Conservation (phyloP, 2,329 filamentous ascomycete genomes). For the Raffaelea arxii region DNA sequence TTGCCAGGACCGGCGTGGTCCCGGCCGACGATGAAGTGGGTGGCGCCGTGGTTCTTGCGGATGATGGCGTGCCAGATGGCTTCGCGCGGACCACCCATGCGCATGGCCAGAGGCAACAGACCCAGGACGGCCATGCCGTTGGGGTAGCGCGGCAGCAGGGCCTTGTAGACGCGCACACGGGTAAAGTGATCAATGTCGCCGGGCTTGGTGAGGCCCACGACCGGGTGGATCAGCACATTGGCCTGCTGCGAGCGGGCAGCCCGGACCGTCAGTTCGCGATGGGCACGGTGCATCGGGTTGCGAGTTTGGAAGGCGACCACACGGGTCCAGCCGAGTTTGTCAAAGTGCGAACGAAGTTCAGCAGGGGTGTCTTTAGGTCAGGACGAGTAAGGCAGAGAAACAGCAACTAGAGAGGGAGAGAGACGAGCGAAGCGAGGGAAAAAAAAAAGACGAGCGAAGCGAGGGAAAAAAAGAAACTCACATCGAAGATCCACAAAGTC, state of each 20-base stretch:
- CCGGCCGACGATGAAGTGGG: conserved; percentile 97
- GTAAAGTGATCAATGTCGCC: conserved; percentile 99
- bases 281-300: conserved; percentile 98
- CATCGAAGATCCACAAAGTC: conserved; percentile 93
- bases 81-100: conserved; percentile 97
- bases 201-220: conserved; percentile 96
- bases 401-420: conserved; percentile 8
- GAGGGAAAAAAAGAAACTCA: neutral
- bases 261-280: conserved; percentile 94
- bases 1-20: conserved; percentile 97
- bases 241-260: conserved; percentile 92
- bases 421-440: conserved; percentile 16
- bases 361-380: conserved; percentile 65
- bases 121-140: conserved; percentile 98
- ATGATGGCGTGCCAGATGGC: conserved; percentile 99
- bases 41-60: conserved; percentile 98
- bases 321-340: conserved; percentile 97
- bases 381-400: neutral
- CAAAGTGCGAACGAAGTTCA: conserved; percentile 91
- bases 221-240: conserved; percentile 97
- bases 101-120: conserved; percentile 92
- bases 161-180: conserved; percentile 96
- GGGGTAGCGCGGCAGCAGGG: conserved; percentile 89
- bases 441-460: no score
- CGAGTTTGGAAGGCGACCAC: conserved; percentile 98